A percentile compares a stretch with the other conserved stretches of the same genome.
These are phyloP conservation scores for Rhodosorus marinus DNA, from an alignment of 23 red algal genomes.

Conservation along the genomic window DNA sequence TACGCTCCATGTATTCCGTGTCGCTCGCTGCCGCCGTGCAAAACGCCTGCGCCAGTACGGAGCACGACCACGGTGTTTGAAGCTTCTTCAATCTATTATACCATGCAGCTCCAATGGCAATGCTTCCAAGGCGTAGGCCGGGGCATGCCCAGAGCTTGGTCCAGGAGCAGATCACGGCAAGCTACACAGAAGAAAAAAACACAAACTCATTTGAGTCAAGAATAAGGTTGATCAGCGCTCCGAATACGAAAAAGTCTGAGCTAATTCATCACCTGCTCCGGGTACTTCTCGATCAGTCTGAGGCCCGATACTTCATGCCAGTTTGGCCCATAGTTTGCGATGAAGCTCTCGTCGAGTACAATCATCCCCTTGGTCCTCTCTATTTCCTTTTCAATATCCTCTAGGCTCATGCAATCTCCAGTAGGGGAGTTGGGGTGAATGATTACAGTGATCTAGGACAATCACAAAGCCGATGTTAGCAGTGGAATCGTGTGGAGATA, in stretches of 20 bases:
- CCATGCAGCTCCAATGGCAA: slow-evolving; percentile 31
- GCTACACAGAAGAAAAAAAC: too few species aligned
- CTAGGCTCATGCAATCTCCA: slow-evolving; percentile 58
- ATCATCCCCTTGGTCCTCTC: slow-evolving; percentile 11
- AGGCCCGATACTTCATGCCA: slow-evolving; percentile 59
- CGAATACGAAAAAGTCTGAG: too few species aligned
- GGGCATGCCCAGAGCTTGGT: slow-evolving; percentile 98
- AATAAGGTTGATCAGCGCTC: too few species aligned
- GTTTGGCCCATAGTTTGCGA: slow-evolving; percentile 62
- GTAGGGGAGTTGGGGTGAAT: slow-evolving; percentile 92
- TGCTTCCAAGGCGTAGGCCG: slow-evolving; percentile 69
- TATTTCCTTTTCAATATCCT: slow-evolving; percentile 14
- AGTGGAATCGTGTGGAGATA: too few species aligned
- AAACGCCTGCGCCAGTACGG: slow-evolving; percentile 70
- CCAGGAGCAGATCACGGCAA: slow-evolving; percentile 75
- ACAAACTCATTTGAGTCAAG: too few species aligned
- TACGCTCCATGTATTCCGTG: slow-evolving; percentile 40
- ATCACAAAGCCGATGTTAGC: too few species aligned
- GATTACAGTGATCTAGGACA: slow-evolving; percentile 85
- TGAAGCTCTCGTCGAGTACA: slow-evolving; percentile 88
- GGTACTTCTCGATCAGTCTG: slow-evolving; percentile 54
- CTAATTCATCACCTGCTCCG: slow-evolving; percentile 45
- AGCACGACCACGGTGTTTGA: slow-evolving; percentile 89
- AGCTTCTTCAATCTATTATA: slow-evolving; percentile 39
- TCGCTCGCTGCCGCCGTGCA: slow-evolving; percentile 48